A percentile compares a stretch with the other conserved stretches of the same genome.
These are phyloP conservation scores for Elsinoe fawcettii DNA, from an alignment of 2,329 filamentous ascomycete genomes.

Conservation along the genomic window DNA sequence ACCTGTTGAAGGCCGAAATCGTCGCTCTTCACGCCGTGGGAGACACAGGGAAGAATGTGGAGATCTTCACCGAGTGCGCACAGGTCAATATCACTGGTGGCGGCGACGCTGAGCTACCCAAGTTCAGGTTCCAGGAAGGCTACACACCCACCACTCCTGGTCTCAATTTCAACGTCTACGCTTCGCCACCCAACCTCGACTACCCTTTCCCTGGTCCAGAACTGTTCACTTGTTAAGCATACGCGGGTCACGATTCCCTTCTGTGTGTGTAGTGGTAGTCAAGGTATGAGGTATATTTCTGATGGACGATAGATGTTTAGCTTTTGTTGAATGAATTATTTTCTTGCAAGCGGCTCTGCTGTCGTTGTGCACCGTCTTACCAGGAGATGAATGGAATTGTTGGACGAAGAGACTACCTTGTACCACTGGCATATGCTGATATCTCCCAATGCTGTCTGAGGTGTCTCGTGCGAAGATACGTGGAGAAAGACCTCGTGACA, in stretches of 20 bases:
- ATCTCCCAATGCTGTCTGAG: no score
- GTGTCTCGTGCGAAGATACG: no score
- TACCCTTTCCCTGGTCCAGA: not conserved
- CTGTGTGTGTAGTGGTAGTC: not conserved
- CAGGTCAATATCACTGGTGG: constrained; percentile 5
- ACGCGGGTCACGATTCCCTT: not conserved
- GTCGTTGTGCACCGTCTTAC: no score
- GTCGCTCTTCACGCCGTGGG: not conserved
- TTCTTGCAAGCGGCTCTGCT: no score
- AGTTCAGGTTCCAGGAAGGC: constrained; percentile 4
- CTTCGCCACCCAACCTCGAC: not conserved
- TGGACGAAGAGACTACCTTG: no score
- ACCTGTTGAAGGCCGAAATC: not conserved
- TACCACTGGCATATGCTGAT: no score
- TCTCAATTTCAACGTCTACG: not conserved
- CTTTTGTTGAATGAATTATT: no score
- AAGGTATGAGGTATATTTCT: no score
- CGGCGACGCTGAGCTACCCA: not conserved
- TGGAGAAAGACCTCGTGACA: not conserved
- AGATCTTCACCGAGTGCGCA: constrained; percentile 6
- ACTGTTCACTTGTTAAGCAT: not conserved
- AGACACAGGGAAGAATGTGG: not conserved
- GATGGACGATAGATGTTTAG: no score
- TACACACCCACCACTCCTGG: not conserved
- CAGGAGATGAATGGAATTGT: no score